Conservation (phyloP, 768 basidiomycete species). For the Scleroderma bovista region DNA sequence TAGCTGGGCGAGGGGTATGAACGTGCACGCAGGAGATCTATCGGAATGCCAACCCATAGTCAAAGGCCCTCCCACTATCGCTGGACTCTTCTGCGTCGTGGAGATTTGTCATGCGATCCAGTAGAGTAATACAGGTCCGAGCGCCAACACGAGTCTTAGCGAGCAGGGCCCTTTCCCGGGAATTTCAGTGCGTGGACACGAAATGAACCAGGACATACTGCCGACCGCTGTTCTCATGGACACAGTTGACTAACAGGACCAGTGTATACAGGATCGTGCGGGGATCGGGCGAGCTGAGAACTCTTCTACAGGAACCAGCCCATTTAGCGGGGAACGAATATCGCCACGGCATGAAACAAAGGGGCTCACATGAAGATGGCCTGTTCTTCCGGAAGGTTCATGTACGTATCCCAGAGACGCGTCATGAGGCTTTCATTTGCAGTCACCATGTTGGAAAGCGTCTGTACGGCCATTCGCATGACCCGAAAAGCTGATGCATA, state of each 20-base stretch:
- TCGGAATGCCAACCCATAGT: constrained; percentile 53
- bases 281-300: constrained; percentile 60
- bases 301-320: constrained; percentile 36
- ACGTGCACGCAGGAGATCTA: constrained; percentile 1
- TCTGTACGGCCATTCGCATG: constrained; percentile 66
- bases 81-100: constrained; percentile 63
- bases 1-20: constrained; percentile 41
- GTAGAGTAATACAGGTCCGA: constrained; percentile 59
- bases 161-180: constrained; percentile 40
- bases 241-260: constrained; percentile 68
- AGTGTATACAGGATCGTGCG: constrained; percentile 56
- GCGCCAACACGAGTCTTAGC: constrained; percentile 49
- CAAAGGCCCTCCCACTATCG: constrained; percentile 65
- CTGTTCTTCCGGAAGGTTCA: constrained; percentile 67
- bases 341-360: background rate
- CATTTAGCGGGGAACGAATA: constrained; percentile 7
- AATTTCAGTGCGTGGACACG: constrained; percentile 6
- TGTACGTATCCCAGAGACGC: constrained; percentile 59
- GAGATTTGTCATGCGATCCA: constrained; percentile 67
- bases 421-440: constrained; percentile 53
- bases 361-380: constrained; percentile 66
- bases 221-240: constrained; percentile 50
- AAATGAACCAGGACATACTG: constrained; percentile 39
- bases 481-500: constrained; percentile 47
- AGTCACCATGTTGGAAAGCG: constrained; percentile 82